Evolutionary conservation across 805 yeast species (phyloP), one percentile per base, ranked within the genome.

Genomic region (Blastobotrys robertii): DNA sequence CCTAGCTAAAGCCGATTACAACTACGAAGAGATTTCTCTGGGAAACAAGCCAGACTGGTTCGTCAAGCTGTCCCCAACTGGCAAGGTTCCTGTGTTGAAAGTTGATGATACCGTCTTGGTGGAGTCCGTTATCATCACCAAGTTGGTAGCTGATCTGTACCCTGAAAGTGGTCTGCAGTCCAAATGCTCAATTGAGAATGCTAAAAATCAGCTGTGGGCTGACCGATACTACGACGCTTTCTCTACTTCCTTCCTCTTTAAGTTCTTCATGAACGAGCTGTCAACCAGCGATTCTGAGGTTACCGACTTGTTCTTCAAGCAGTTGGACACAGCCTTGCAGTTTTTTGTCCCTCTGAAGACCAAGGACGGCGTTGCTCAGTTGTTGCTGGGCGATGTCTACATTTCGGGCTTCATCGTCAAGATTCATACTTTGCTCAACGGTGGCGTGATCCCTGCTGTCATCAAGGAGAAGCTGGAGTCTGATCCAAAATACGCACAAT

Each of bases 11-110:
- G 25, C 25, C 25, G 25, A 19, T 4, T 19, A 19, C 25, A 19
- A 19, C 25, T 19, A 19, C 25, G 6, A 19, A 19, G 55, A 50
- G 39, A 52, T 56, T 29, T 57, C 52, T 40, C 49, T 56, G 37
- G 35, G 34, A 35, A 50, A 55, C 50, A 56, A 56, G 52, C 60
- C 60, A 15, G 56, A 54, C 6, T 53, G 56, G 56, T 56, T 54
- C 38, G 36, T 54, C 36, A 44, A 45, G 34, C 49, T 56, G 32
- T 54, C 56, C 34, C 54, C 55, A 19, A 50, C 53, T 35, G 58
- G 56, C 29, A 56, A 56, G 47, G 60, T 56, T 29, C 60, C 60
- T 28, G 50, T 57, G 8, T 34, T 56, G 22, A 47, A 44, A 38
- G 50, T 52, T 33, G 57, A 54, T 31, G 56, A 49, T 29, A 49